A percentile compares a stretch with the other conserved stretches of the same genome.
Conservation (phyloP, 129 eudicot species). For the Chrysanthemum lavandulifolium region DNA sequence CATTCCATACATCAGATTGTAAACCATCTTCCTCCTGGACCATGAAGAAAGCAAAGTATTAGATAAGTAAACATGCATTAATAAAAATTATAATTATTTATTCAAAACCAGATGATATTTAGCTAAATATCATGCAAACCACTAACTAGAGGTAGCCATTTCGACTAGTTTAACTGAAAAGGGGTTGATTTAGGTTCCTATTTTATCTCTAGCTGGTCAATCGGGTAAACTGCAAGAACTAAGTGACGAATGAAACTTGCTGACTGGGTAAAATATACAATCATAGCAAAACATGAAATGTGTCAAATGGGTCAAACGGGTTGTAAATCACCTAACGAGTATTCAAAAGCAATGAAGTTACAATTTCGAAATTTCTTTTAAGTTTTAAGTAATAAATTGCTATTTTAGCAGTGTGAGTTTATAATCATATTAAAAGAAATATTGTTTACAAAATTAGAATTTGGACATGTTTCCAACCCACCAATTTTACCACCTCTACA, state of each 20-base stretch:
- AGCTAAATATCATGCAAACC: too few species aligned
- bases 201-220: too few species aligned
- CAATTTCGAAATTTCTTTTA: not conserved
- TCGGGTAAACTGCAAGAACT: not conserved
- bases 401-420: not conserved
- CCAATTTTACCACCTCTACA: constrained; percentile 5
- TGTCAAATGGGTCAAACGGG: not conserved
- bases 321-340: not conserved
- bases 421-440: constrained; percentile 3
- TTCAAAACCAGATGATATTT: too few species aligned
- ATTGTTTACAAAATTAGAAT: too few species aligned
- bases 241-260: too few species aligned
- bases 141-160: too few species aligned
- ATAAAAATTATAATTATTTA: not conserved
- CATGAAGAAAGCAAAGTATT: too few species aligned
- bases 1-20: not conserved
- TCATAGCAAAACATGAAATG: not conserved
- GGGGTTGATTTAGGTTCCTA: too few species aligned
- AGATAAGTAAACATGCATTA: too few species aligned
- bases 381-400: not conserved
- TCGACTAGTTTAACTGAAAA: too few species aligned
- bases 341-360: not conserved
- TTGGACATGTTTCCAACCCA: not conserved
- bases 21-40: constrained; percentile 46
- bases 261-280: not conserved